Percentiles rank a stretch among this genome's conserved stretches.
Conservation (phyloP, 768 basidiomycete genomes). For the Agaricus blazei region DNA sequence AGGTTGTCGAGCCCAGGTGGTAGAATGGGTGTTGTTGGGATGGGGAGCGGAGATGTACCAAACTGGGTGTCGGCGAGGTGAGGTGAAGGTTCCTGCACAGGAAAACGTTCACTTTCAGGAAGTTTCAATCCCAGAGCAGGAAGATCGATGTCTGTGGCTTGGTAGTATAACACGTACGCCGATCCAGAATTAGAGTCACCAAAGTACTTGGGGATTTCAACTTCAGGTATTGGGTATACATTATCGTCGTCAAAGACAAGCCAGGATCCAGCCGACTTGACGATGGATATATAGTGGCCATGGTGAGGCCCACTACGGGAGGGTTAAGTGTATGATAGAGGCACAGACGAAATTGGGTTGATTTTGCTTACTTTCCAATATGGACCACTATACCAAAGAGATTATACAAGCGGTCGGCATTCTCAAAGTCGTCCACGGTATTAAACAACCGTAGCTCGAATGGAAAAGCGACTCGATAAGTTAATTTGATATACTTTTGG, state of each 20-base stretch:
- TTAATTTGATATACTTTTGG: slow-evolving; percentile 87
- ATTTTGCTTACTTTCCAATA: slow-evolving; percentile 84
- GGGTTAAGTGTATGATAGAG: slow-evolving; percentile 10
- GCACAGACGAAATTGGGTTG: slow-evolving; percentile 10
- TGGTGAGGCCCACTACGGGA: slow-evolving; percentile 86
- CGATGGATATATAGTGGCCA: slow-evolving; percentile 95
- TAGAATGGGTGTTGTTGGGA: slow-evolving; percentile 23
- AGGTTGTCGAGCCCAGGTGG: slow-evolving; percentile 20
- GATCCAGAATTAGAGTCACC: slow-evolving; percentile 85
- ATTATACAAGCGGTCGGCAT: slow-evolving; percentile 91
- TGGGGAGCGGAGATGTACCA: slow-evolving; percentile 12
- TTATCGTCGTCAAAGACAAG: slow-evolving; percentile 94
- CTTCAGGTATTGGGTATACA: slow-evolving; percentile 82
- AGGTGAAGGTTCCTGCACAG: slow-evolving; percentile 14
- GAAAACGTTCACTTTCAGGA: slow-evolving; percentile 23
- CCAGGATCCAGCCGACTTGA: slow-evolving; percentile 84
- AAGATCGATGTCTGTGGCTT: slow-evolving; percentile 83
- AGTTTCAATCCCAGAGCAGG: slow-evolving; percentile 61
- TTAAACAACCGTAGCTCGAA: slow-evolving; percentile 94
- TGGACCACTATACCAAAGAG: slow-evolving; percentile 98
- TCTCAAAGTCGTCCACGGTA: slow-evolving; percentile 87
- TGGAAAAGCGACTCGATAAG: slow-evolving; percentile 96
- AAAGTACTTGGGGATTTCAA: slow-evolving; percentile 90
- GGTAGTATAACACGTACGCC: slow-evolving; percentile 97
- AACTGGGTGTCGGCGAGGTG: slow-evolving; percentile 16